These are phyloP conservation scores for Barbarea vulgaris DNA, from an alignment of 345 rosid genomes.

Conservation along the genomic window DNA sequence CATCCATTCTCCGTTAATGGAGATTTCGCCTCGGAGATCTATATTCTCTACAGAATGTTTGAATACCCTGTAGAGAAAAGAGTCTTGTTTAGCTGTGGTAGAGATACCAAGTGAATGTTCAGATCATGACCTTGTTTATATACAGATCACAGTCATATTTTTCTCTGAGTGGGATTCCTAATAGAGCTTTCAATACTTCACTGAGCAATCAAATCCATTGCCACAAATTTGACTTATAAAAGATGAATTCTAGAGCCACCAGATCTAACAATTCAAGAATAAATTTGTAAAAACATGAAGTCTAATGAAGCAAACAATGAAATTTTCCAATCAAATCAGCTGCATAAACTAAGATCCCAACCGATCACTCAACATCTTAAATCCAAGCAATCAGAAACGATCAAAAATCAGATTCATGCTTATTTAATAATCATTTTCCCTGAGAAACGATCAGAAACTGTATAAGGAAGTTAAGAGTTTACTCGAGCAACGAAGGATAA, in stretches of 20 bases:
- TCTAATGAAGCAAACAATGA: neutral
- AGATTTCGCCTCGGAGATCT: conserved; percentile 66
- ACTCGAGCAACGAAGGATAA: conserved; percentile 93
- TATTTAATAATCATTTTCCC: neutral
- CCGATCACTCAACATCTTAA: neutral
- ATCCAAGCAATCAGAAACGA: too few species aligned
- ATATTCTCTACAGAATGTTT: conserved; percentile 68
- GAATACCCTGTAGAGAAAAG: conserved; percentile 58
- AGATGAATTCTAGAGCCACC: neutral
- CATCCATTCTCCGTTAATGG: conserved; percentile 91
- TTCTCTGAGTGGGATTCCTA: neutral
- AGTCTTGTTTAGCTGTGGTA: neutral
- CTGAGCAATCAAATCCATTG: neutral
- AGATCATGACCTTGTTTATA: neutral
- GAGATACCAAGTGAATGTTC: neutral
- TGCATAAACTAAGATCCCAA: conserved; percentile 7
- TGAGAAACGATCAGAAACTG: neutral
- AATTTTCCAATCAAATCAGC: neutral
- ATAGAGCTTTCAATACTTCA: neutral
- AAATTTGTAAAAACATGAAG: neutral
- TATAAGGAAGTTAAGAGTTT: conserved; percentile 9
- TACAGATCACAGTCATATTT: neutral
- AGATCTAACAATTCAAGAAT: conserved; percentile 10
- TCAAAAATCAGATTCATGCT: conserved; percentile 6
- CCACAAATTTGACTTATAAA: neutral